A percentile compares a stretch with the other conserved stretches of the same genome.
Conservation (phyloP, 176 grass and related monocot genomes). For the Phoenix dactylifera region DNA sequence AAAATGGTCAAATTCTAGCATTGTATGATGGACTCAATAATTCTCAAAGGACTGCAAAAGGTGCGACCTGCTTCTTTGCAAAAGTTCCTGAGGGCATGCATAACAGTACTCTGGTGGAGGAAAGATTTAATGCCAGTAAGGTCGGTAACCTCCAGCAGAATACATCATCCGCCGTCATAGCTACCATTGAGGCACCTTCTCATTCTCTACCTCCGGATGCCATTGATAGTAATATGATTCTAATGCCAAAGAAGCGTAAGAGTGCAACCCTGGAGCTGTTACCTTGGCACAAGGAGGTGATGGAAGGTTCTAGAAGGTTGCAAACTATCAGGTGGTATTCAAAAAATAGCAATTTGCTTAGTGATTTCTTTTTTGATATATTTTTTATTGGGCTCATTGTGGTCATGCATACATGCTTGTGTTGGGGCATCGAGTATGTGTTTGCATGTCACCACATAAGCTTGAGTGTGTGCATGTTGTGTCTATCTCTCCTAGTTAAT, state of each 20-base stretch:
- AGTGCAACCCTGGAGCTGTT: slow-evolving; percentile 30
- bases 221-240: not conserved
- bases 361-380: too few species aligned
- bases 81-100: slow-evolving; percentile 51
- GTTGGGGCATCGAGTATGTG: too few species aligned
- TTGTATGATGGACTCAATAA: slow-evolving; percentile 31
- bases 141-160: slow-evolving; percentile 30
- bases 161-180: slow-evolving; percentile 11
- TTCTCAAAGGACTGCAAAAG: slow-evolving; percentile 1
- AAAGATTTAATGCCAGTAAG: slow-evolving; percentile 47
- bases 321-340: slow-evolving; percentile 49
- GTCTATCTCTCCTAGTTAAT: too few species aligned
- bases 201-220: slow-evolving; percentile 18
- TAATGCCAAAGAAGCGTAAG: slow-evolving; percentile 57
- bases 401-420: too few species aligned
- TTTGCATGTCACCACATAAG: too few species aligned
- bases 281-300: slow-evolving; percentile 77
- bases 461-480: too few species aligned
- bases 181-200: slow-evolving; percentile 11
- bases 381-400: too few species aligned
- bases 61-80: slow-evolving; percentile 33
- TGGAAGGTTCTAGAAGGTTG: slow-evolving; percentile 28
- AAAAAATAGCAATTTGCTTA: too few species aligned
- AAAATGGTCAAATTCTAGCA: slow-evolving; percentile 49
- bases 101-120: slow-evolving; percentile 30